phyloP scores from a whole-genome alignment of 1,284 basidiomycete genomes.

The Sporisorium reilianum region DNA sequence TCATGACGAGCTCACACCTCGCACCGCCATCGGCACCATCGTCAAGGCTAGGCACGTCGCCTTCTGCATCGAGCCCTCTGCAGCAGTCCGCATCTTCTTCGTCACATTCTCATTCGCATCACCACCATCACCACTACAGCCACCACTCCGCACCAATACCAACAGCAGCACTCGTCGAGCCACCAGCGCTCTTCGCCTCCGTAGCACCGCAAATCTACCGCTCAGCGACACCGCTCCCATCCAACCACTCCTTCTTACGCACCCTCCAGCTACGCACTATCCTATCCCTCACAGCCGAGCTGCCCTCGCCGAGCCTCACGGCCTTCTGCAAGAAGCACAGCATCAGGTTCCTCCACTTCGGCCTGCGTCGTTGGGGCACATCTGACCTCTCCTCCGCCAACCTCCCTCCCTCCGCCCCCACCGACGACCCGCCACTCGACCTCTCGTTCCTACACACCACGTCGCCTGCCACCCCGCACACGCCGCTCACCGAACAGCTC shows the following conservation, averaged over 20 bases:
- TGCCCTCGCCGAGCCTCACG: constrained; percentile 48
- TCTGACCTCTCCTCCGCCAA: constrained; percentile 1
- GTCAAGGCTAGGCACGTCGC: constrained; percentile 11
- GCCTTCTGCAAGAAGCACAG: constrained; percentile 45
- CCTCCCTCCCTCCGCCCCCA: background rate
- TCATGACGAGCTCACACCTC: constrained; percentile 29
- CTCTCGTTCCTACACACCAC: constrained; percentile 28
- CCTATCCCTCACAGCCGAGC: constrained; percentile 60
- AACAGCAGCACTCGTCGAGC: constrained; percentile 46
- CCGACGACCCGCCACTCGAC: background rate
- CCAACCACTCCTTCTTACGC: constrained; percentile 50
- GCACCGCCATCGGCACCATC: constrained; percentile 9
- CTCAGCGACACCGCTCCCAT: constrained; percentile 42
- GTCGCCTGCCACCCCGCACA: constrained; percentile 18
- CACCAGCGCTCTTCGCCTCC: constrained; percentile 56
- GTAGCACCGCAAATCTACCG: constrained; percentile 64
- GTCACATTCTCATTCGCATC: background rate
- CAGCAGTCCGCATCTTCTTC: background rate
- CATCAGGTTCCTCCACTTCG: constrained; percentile 60
- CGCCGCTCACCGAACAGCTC: constrained; percentile 49
- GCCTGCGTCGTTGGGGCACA: constrained; percentile 26
- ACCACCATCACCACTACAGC: constrained; percentile 16
- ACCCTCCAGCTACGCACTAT: constrained; percentile 57
- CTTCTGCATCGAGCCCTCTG: background rate
- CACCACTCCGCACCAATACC: constrained; percentile 22